Evolutionary conservation across 768 basidiomycete genomes (phyloP), one percentile per base, ranked within the genome.

Genomic region (Tylopilus sp.): DNA sequence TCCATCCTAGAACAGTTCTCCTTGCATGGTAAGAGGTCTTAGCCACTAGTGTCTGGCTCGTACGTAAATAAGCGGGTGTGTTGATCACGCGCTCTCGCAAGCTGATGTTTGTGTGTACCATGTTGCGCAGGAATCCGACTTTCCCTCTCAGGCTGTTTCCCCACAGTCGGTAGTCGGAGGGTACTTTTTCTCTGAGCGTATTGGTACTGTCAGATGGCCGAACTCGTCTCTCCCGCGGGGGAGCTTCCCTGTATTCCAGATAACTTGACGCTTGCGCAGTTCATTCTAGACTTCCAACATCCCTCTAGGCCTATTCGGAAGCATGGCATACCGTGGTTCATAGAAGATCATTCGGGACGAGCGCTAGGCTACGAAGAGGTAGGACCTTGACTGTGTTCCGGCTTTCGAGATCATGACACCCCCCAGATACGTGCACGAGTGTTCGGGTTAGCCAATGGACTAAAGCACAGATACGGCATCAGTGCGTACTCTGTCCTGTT

Each of bases 401-500:
- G 17, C 17, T 58, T 14, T 28, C 22, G 26, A 42, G 24, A n/a
- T 16, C 26, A 6, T 16, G 25, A 17, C 17, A n/a, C 19, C 17
- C 25, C 10, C 42, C 42, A 43, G 42, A 43, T 42, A 42, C 25
- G 25, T n/a, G 6, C 63, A 9, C 70, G 76, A 12, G 69, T 68
- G 1, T 69, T 56, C 44, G 75, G 75, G 8, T 50, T 76, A 1
- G 72, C 76, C 17, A 77, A 74, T 21, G 71, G 72, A 3, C 42
- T 76, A 28, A 68, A 61, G 43, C 55, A 66, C 10, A 68, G 54
- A 30, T 74, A 68, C 58, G 62, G 63, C 4, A 70, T 72, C 30
- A 57, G 75, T 74, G 37, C 24, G 74, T 67, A 7, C 9, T 22
- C 16, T 42, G 4, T 3, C 14, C 45, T 26, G 26, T 19, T 45